Evolutionary conservation across 1,139 yeast genomes (phyloP), one percentile per base, ranked within the genome.

Genomic region (Suhomyces kunorum): DNA sequence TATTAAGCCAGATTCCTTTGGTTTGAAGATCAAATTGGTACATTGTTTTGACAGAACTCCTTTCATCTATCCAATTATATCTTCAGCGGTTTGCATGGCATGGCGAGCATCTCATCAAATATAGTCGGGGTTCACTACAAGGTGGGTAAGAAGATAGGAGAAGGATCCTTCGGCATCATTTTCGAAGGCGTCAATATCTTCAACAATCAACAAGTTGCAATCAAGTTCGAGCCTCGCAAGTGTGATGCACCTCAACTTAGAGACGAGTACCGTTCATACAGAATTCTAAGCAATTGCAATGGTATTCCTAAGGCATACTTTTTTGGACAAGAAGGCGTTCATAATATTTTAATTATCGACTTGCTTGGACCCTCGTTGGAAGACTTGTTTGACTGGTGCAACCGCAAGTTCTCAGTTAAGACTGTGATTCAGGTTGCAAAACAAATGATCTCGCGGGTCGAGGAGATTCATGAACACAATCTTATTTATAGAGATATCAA

Each of bases 381-480:
- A 56, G 92, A 84, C 58, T 65, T 84, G 42, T 84, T 84, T 63
- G 92, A 84, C 55, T 84, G 90, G 92, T 84, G 92, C 64, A 83
- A 84, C 13, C 71, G 92, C 32, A 74, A 76, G 54, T 83, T 84
- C 52, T 63, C 78, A n/a, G 74, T 80, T 27, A 78, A 81, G 55
- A 83, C 90, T 0, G 88, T 83, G 34, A 82, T 83, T 16, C 87
- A 81, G 55, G 80, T 83, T 16, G 87, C 89, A 2, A 81, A 77
- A 40, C 90, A 84, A 59, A 84, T 84, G 92, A 78, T 84, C 43
- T 65, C 75, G 37, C 59, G 84, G 49, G 83, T 84, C 37, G 83
- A 83, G 58, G 71, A 76, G 36, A 75, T 84, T 38, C 92, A 84
- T 58, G 79, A 78, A 34, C 81, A 80, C 55, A 84, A 83, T 57